Base-by-base conservation (phyloP, 176 grass and related monocot species). In the Eragrostis curvula region DNA sequence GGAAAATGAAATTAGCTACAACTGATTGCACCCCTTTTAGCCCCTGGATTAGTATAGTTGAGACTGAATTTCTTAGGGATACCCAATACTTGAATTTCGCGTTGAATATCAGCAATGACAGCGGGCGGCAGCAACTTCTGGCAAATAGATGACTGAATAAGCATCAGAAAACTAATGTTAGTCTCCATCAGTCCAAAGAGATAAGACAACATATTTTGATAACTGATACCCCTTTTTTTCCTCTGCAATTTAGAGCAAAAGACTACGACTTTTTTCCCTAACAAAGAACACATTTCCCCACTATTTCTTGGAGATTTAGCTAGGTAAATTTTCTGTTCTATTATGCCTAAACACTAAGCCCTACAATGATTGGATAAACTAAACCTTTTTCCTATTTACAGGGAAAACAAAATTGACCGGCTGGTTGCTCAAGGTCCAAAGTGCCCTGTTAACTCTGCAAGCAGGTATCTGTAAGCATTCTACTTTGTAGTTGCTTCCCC, bases 351-450 rank as follows among this genome's bases (percentile, higher is more conserved):
- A 63, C 67, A 68, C 55, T 81, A 75, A 65, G 46, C 29, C 77
- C 77, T 93, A 93, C 75, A 90, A 84, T 77, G 83, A 94, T 84
- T 88, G 70, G 72, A 83, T 78, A 41, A 74, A 72, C 80, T 83
- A 71, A 75, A 75, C 70, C 41, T 50, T 77, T 77, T 82, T 86
- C 45, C 46, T 94, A 90, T 90, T 55, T 94, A 94, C 85, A 90
- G 53, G 28, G 61, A 83, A 84, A 84, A 27, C 57, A 68, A 79
- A 83, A 56, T 41, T 88, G 32, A 28, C 27, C 36, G 75, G 29
- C 58, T 83, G 36, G 61, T 82, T 88, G 82, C 91, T 88, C 71
- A 76, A 83, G 79, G 68, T 83, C 50, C 68, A 70, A 25, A 49
- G 65, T 70, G 47, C 42, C 62, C 63, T 74, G 41, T 45, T 76